Conservation (phyloP, 306 rosid genomes). For the Potentilla sterilis region DNA sequence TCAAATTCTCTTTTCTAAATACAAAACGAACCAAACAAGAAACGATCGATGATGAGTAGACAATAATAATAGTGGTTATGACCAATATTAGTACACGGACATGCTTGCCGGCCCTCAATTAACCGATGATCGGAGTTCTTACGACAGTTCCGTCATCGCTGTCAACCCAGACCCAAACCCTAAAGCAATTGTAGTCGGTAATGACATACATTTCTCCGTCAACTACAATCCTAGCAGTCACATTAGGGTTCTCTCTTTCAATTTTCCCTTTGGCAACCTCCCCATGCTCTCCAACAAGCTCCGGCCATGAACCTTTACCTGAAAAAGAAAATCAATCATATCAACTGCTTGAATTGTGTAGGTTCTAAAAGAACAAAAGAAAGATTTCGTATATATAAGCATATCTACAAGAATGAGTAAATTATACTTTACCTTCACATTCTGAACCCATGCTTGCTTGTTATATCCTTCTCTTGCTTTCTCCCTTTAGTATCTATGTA, state of each 20-base stretch:
- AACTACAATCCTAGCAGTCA: slow-evolving; percentile 33
- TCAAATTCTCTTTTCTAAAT: too few species aligned
- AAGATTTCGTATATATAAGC: too few species aligned
- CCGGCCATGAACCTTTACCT: slow-evolving; percentile 50
- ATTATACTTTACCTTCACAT: slow-evolving; percentile 8
- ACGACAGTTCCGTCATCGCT: slow-evolving; percentile 27
- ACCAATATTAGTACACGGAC: too few species aligned
- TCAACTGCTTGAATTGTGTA: neutral
- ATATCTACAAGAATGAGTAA: neutral
- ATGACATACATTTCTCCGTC: slow-evolving; percentile 27
- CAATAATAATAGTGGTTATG: too few species aligned
- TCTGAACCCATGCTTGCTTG: slow-evolving; percentile 11
- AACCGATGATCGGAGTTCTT: slow-evolving; percentile 28
- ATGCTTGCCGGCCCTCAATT: neutral
- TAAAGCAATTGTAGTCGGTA: slow-evolving; percentile 28
- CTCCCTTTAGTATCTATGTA: neutral
- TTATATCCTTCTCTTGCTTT: neutral
- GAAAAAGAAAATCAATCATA: neutral
- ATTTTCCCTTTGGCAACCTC: slow-evolving; percentile 39
- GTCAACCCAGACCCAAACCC: slow-evolving; percentile 49
- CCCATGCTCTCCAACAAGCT: slow-evolving; percentile 42
- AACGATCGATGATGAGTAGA: too few species aligned
- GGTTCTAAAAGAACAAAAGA: too few species aligned
- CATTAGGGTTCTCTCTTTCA: slow-evolving; percentile 44
- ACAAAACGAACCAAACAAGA: too few species aligned